A percentile compares a stretch with the other conserved stretches of the same genome.
Evolutionary conservation across 2,329 filamentous ascomycete species (phyloP).

Genomic region (Gremmenia infestans): DNA sequence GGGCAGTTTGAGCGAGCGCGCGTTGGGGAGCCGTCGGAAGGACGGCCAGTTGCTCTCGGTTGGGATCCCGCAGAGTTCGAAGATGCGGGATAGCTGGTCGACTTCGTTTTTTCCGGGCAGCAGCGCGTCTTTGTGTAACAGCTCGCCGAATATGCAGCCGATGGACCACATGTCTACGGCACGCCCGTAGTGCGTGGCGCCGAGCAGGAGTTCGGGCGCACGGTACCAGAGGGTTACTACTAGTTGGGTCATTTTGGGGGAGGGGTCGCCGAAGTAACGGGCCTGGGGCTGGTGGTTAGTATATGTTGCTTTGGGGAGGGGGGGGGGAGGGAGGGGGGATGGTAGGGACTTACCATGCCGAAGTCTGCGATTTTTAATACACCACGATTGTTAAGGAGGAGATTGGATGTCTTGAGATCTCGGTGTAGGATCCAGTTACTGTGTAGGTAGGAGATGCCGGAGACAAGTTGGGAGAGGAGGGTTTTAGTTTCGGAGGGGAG

Average conservation of each 20-base stretch:
- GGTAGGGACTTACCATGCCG: constrained; percentile 93
- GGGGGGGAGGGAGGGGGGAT: constrained; percentile 59
- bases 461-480: constrained; percentile 74
- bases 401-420: constrained; percentile 88
- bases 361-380: constrained; percentile 96
- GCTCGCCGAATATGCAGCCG: constrained; percentile 91
- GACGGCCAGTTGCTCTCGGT: constrained; percentile 78
- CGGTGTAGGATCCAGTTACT: constrained; percentile 86
- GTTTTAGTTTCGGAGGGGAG: constrained; percentile 90
- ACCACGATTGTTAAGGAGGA: constrained; percentile 92
- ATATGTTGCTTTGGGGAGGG: constrained; percentile 59
- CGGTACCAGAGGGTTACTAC: constrained; percentile 98
- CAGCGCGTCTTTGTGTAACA: constrained; percentile 76
- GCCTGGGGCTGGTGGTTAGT: neutral
- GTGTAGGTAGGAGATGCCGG: constrained; percentile 81
- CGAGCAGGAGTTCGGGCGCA: constrained; percentile 82
- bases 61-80: constrained; percentile 82
- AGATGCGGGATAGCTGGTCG: constrained; percentile 81
- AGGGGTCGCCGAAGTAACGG: constrained; percentile 74
- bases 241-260: constrained; percentile 76
- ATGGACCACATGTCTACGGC: constrained; percentile 94
- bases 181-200: constrained; percentile 66
- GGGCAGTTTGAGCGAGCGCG: constrained; percentile 70
- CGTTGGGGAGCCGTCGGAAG: constrained; percentile 84
- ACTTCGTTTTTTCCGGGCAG: constrained; percentile 90